Percentiles rank a stretch among this genome's conserved stretches.
These are phyloP conservation scores for Floccularia luteovirens DNA, from an alignment of 768 basidiomycete genomes.

Conservation along the genomic window DNA sequence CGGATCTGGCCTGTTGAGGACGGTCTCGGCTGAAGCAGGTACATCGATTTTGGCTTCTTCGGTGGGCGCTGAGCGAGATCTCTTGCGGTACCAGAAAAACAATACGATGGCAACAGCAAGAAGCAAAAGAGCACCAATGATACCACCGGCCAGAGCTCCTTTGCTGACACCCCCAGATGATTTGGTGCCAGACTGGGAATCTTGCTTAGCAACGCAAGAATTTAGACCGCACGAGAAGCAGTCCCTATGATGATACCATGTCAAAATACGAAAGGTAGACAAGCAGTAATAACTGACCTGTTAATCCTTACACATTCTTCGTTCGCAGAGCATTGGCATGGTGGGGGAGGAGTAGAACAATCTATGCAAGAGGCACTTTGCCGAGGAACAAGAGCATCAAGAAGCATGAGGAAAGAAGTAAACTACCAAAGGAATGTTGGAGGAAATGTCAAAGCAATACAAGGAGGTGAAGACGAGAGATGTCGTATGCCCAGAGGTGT, in stretches of 20 bases:
- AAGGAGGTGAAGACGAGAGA: slow-evolving; percentile 8
- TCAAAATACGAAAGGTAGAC: slow-evolving; percentile 2
- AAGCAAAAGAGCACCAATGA: slow-evolving; percentile 58
- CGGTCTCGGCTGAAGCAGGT: slow-evolving; percentile 69
- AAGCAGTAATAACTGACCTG: slow-evolving; percentile 32
- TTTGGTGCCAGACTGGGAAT: slow-evolving; percentile 9
- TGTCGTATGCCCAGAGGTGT: slow-evolving; percentile 4
- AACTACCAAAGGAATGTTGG: slow-evolving; percentile 19
- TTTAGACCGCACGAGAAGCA: slow-evolving; percentile 49
- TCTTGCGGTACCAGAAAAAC: slow-evolving; percentile 63
- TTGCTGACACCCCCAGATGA: slow-evolving; percentile 42
- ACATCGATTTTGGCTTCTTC: slow-evolving; percentile 46
- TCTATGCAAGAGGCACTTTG: slow-evolving; percentile 36
- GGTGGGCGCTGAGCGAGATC: slow-evolving; percentile 25
- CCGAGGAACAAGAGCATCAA: slow-evolving; percentile 31
- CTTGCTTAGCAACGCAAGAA: slow-evolving; percentile 35
- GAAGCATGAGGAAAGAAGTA: slow-evolving; percentile 23
- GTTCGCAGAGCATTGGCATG: slow-evolving; percentile 47
- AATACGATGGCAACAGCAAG: slow-evolving; percentile 40
- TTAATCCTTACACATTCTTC: slow-evolving; percentile 55
- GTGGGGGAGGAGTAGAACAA: slow-evolving; percentile 41
- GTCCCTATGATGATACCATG: slow-evolving; percentile 30
- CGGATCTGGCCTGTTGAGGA: slow-evolving; percentile 79
- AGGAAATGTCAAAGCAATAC: slow-evolving; percentile 8
- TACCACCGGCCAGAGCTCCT: slow-evolving; percentile 69